Evolutionary conservation across 306 rosid genomes (phyloP).

Genomic region (Erythrophleum fordii): DNA sequence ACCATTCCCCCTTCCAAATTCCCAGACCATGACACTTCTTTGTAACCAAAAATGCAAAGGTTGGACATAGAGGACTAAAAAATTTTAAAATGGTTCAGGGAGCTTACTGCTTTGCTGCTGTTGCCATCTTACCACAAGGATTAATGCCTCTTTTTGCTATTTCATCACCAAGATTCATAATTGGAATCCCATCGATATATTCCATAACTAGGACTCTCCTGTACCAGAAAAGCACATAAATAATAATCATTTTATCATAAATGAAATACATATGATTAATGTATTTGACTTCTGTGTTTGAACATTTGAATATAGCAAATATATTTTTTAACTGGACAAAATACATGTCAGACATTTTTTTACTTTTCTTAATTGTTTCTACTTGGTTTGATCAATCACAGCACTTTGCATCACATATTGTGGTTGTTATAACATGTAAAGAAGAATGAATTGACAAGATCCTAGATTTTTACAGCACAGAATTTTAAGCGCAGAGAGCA

Average conservation of each 20-base stretch:
- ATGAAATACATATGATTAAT: constrained; percentile 34
- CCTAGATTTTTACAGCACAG: not conserved
- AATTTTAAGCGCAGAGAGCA: constrained; percentile 15
- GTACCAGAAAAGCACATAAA: constrained; percentile 42
- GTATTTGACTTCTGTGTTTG: not conserved
- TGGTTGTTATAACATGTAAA: constrained; percentile 10
- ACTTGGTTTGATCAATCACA: constrained; percentile 13
- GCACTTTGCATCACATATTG: not conserved
- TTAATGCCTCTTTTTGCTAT: constrained; percentile 88
- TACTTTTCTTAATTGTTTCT: constrained; percentile 18
- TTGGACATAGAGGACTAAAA: constrained; percentile 12
- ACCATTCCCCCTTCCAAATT: not conserved
- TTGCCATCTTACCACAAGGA: constrained; percentile 77
- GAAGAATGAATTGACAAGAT: constrained; percentile 9
- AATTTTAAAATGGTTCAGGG: constrained; percentile 38
- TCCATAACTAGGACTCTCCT: constrained; percentile 96
- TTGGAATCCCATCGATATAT: constrained; percentile 86
- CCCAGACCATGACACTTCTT: not conserved
- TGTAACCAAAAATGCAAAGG: not conserved
- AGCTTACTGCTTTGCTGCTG: constrained; percentile 86
- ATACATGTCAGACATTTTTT: not conserved
- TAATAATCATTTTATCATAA: constrained; percentile 34
- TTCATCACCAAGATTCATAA: constrained; percentile 91
- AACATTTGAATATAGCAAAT: not conserved
- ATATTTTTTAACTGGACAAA: not conserved